Evolutionary conservation across 108 stramenopile genomes (phyloP), one percentile per base, ranked within the genome.

Genomic region (Asterionellopsis glacialis): DNA sequence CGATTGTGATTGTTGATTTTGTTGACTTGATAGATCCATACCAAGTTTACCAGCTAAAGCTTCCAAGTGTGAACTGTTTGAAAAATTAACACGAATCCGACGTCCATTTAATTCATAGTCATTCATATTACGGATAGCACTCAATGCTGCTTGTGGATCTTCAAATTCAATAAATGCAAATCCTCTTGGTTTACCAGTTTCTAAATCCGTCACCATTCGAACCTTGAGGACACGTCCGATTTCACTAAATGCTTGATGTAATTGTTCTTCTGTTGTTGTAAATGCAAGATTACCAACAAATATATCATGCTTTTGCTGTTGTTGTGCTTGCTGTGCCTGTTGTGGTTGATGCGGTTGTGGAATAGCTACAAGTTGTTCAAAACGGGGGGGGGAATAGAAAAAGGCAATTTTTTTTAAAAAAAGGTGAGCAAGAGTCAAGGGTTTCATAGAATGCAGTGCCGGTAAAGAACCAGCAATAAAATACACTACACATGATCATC

Each of bases 111-210:
- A 76, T 65, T 97, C 97, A 64, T 90, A 91, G 41, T 91, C 93
- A 64, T 98, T 96, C 83, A 98, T 93, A 67, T 98, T 96, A 9
- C 94, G 83, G 73, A 98, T 98, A 0, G 97, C 96, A 64, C 75
- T 78, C 52, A 98, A 69, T 0, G 96, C 97, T 16, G 93, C 92
- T 56, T 95, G 92, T 7, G 96, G 91, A 63, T 98, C 96, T 63
- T 93, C 90, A 68, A 91, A 98, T 68, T 98, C 97, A 25, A 98
- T 88, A 75, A 98, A 98, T 27, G 95, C 96, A 73, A 91, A 98
- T 1, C 97, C 97, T 38, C 94, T 79, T 11, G 94, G 91, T 54
- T 92, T 96, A 18, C 96, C 95, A 13, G 97, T 95, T 51, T 96
- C 95, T 18, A 74, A 66, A 71, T 98, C 95, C 22, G 90, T 82